Evolutionary conservation across 208 protist species (phyloP), one percentile per base, ranked within the genome.

Genomic region (Leishmania braziliensis): DNA sequence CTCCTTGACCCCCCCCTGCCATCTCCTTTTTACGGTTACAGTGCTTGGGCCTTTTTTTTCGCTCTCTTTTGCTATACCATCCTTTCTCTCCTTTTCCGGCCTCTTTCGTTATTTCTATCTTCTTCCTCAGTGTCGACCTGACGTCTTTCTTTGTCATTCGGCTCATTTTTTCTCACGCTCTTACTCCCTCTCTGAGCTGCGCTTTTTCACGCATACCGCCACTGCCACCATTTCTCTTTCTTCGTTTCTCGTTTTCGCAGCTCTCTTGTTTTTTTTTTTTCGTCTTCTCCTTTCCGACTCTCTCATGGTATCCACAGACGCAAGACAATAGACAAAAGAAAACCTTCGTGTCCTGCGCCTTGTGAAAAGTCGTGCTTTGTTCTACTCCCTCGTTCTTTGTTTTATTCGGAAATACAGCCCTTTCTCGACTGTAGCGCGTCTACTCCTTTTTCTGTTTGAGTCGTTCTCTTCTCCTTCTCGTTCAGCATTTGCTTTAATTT

Each of bases 291-390:
- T 51, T 80, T 66, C 26, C 60, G 48, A 46, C 8, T 54, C 53
- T 68, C 43, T 77, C 75, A 39, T 65, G 12, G 33, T 71, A n/a
- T 82, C 36, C 56, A 79, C 66, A 65, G 16, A 63, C 75, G 70
- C 73, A 50, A 66, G 33, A 63, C 46, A 23, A 75, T 33, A 78
- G 8, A 36, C 20, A 18, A 23, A 33, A 79, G n/a, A 79, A 60
- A 48, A 29, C 66, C 36, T n/a, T 71, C 14, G 26, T 71, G 39
- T n/a, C 39, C 9, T 9, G 6, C 29, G 33, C 39, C 23, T 71
- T 48, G 46, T 71, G 66, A 71, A 50, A 48, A 71, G 66, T 39
- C 39, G 5, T 29, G 29, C 39, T 23, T 50, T 46, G 36, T 69
- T 71, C 63, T 29, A 20, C 16, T 16, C 33, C 29, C 14, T 29